Evolutionary conservation across 192 early-diverging fungal genomes (phyloP), one percentile per base, ranked within the genome.

Genomic region (Endogone sp.): DNA sequence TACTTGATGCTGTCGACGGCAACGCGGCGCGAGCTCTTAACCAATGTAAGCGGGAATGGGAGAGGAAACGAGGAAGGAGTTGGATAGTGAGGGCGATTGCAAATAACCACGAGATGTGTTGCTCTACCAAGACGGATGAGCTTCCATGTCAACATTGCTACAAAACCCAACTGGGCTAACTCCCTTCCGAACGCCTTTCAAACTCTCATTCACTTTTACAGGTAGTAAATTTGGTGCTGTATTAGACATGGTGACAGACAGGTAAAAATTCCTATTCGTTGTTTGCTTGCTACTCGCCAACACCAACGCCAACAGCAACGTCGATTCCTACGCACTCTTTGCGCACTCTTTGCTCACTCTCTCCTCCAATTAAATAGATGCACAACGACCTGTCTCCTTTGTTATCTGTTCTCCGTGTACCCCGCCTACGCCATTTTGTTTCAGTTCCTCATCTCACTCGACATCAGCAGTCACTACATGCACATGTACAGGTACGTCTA

Each of bases 171-270:
- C 9, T 64, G n/a, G n/a, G n/a, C n/a, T n/a, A n/a, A n/a, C n/a
- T n/a, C n/a, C n/a, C n/a, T n/a, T n/a, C n/a, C n/a, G n/a, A n/a
- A n/a, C n/a, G n/a, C n/a, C n/a, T n/a, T n/a, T n/a, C n/a, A 20
- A 21, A 2, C 10, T 22, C 37, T 1, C 37, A 49, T 16, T 16
- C 37, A 49, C 37, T 16, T 49, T 60, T 74, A 62, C 75, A 88
- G 86, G 88, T 64, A 93, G 89, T 80, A 89, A 91, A 64, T 98
- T 98, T 82, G 98, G 98, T 32, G 94, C 94, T 27, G 96, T 98
- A 21, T 82, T 99, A 30, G 98, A 99, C 73, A 99, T 99, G 98
- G 96, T 99, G 57, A 98, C 97, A 27, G 98, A 99, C 80, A 86
- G 93, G 86, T 91, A 16, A 49, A 49, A 16, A 49, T 49, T 16